phyloP scores from a whole-genome alignment of 768 basidiomycete genomes.

The Gyrodon lividus region DNA sequence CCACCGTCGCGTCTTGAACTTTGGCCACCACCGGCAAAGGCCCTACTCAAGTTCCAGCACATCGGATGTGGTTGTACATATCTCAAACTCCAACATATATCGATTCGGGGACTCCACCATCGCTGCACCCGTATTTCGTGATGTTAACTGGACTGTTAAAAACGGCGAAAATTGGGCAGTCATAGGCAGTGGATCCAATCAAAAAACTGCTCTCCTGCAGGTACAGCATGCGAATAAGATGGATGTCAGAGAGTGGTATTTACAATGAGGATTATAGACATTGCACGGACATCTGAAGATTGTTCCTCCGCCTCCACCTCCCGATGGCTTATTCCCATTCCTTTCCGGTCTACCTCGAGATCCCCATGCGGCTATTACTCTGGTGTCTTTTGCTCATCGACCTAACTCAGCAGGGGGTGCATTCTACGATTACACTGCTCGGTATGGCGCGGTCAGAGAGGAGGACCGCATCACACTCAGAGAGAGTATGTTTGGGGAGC shows the following conservation, averaged over 20 bases:
- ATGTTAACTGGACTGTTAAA: conserved; percentile 57
- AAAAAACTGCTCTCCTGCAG: conserved; percentile 63
- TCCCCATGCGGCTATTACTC: conserved; percentile 47
- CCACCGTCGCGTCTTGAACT: neutral
- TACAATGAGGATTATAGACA: conserved; percentile 39
- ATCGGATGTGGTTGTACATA: conserved; percentile 32
- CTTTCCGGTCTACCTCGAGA: conserved; percentile 45
- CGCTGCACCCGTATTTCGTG: conserved; percentile 47
- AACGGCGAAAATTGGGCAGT: conserved; percentile 76
- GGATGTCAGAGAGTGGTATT: neutral
- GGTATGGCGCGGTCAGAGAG: conserved; percentile 86
- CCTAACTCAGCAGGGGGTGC: conserved; percentile 56
- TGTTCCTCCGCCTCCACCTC: conserved; percentile 55
- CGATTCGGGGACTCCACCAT: conserved; percentile 56
- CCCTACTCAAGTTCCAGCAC: conserved; percentile 1
- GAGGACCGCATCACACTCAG: conserved; percentile 78
- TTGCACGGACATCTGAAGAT: conserved; percentile 73
- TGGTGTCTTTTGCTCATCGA: conserved; percentile 70
- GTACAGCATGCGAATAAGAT: conserved; percentile 36
- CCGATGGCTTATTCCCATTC: conserved; percentile 78
- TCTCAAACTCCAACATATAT: conserved; percentile 52
- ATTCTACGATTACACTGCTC: conserved; percentile 91
- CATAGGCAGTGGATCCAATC: conserved; percentile 61
- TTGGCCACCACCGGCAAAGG: neutral
- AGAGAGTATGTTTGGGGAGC: conserved; percentile 64